Percentiles rank a stretch among this genome's conserved stretches.
Evolutionary conservation across 2,329 filamentous ascomycete species (phyloP).

Genomic region (Metarhizium sp.): DNA sequence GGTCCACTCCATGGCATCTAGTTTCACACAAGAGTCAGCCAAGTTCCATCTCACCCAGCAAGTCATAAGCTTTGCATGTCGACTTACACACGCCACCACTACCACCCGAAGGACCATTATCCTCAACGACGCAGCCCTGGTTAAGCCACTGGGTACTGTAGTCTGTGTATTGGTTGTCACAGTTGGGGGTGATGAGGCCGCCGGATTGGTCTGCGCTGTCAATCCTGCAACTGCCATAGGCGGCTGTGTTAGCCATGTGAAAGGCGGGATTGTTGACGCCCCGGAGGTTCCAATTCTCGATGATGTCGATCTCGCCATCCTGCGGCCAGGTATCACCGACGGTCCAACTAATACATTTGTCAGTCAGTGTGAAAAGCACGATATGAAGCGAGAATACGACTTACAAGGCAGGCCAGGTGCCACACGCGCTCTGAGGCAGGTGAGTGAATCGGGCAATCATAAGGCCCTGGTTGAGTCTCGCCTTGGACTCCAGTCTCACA

Average conservation of each 20-base stretch:
- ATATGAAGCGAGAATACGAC: slow-evolving; percentile 5
- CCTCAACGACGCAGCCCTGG: slow-evolving; percentile 31
- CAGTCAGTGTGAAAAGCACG: neutral
- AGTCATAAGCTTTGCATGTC: too few species aligned
- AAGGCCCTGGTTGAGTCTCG: slow-evolving; percentile 54
- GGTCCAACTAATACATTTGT: slow-evolving; percentile 29
- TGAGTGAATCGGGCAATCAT: slow-evolving; percentile 62
- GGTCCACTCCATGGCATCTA: slow-evolving; percentile 31
- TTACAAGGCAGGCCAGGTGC: slow-evolving; percentile 63
- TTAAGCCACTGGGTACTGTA: slow-evolving; percentile 22
- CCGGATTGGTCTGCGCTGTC: slow-evolving; percentile 19
- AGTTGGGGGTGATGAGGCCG: slow-evolving; percentile 25
- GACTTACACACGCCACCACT: slow-evolving; percentile 31
- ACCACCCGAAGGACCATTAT: slow-evolving; percentile 30
- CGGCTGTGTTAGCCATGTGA: slow-evolving; percentile 34
- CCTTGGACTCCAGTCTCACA: slow-evolving; percentile 56
- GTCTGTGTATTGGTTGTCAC: slow-evolving; percentile 28
- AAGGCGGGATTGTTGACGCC: slow-evolving; percentile 47
- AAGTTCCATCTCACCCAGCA: neutral
- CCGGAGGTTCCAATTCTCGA: slow-evolving; percentile 52
- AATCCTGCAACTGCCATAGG: slow-evolving; percentile 26
- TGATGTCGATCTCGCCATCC: slow-evolving; percentile 58
- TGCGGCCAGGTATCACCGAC: slow-evolving; percentile 47
- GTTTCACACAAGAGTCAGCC: slow-evolving; percentile 12
- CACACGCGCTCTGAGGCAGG: slow-evolving; percentile 57